Conservation (phyloP, 2,329 filamentous ascomycete genomes). For the Lachnum nothofagi region DNA sequence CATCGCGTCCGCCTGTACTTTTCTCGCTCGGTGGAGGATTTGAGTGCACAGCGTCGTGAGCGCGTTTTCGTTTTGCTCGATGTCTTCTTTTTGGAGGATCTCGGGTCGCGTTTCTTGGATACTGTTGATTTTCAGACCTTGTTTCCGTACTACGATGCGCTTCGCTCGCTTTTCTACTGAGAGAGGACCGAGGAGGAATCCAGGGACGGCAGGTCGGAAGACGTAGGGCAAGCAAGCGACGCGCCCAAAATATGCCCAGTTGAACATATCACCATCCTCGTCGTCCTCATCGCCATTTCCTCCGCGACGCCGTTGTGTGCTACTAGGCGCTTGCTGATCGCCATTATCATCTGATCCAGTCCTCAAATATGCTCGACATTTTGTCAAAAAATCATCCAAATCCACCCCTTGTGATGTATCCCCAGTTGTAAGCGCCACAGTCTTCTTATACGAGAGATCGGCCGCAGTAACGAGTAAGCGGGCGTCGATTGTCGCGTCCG, state of each 20-base stretch:
- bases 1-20: conserved; percentile 45
- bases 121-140: conserved; percentile 59
- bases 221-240: conserved; percentile 70
- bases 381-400: conserved; percentile 84
- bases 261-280: conserved; percentile 69
- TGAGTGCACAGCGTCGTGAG: conserved; percentile 72
- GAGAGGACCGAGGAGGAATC: conserved; percentile 82
- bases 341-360: conserved; percentile 50
- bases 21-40: conserved; percentile 60
- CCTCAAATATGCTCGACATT: conserved; percentile 84
- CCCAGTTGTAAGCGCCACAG: conserved; percentile 67
- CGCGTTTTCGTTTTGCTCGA: conserved; percentile 68
- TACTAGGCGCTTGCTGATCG: conserved; percentile 44
- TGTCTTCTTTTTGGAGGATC: conserved; percentile 67
- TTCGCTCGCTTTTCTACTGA: conserved; percentile 82
- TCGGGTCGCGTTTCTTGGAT: conserved; percentile 70
- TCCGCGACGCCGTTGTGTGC: conserved; percentile 37
- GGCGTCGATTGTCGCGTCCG: conserved; percentile 85
- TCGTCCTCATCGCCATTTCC: conserved; percentile 55
- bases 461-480: conserved; percentile 76
- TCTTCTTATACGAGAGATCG: conserved; percentile 74
- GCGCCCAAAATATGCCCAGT: conserved; percentile 80
- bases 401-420: conserved; percentile 72
- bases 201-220: conserved; percentile 68
- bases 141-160: conserved; percentile 64